Conservation (phyloP, 2,329 filamentous ascomycete genomes). For the Xylariaceae sp. region DNA sequence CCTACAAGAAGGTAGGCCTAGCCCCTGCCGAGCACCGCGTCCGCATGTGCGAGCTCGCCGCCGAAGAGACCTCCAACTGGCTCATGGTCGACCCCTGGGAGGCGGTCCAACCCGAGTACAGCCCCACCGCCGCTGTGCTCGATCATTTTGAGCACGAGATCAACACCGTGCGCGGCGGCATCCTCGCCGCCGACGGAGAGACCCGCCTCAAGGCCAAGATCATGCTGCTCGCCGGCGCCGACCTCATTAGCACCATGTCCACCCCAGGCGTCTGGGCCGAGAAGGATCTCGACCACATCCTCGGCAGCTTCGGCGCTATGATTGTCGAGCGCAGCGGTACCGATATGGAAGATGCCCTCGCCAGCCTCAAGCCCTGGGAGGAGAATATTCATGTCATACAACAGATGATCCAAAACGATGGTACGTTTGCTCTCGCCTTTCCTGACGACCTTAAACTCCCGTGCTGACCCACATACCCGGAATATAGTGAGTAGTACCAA, state of each 20-base stretch:
- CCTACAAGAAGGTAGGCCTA: constrained; percentile 74
- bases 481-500: constrained; percentile 66
- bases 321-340: constrained; percentile 86
- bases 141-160: constrained; percentile 91
- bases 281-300: constrained; percentile 81
- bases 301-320: constrained; percentile 74
- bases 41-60: constrained; percentile 82
- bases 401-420: constrained; percentile 79
- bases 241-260: constrained; percentile 71
- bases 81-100: constrained; percentile 89
- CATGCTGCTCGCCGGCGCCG: constrained; percentile 75
- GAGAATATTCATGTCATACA: constrained; percentile 85
- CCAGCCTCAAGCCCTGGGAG: constrained; percentile 76
- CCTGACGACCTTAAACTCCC: neutral
- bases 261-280: constrained; percentile 75
- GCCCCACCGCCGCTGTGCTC: constrained; percentile 82
- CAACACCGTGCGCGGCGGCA: constrained; percentile 71
- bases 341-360: constrained; percentile 81
- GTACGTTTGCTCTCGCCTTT: constrained; percentile 8
- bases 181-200: constrained; percentile 63
- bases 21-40: constrained; percentile 70
- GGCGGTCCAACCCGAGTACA: constrained; percentile 77
- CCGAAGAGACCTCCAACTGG: constrained; percentile 70
- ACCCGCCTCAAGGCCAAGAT: constrained; percentile 66
- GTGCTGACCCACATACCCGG: constrained; percentile 11